Conservation (phyloP, 192 early-diverging fungal species). For the Glomus cerebriforme region DNA sequence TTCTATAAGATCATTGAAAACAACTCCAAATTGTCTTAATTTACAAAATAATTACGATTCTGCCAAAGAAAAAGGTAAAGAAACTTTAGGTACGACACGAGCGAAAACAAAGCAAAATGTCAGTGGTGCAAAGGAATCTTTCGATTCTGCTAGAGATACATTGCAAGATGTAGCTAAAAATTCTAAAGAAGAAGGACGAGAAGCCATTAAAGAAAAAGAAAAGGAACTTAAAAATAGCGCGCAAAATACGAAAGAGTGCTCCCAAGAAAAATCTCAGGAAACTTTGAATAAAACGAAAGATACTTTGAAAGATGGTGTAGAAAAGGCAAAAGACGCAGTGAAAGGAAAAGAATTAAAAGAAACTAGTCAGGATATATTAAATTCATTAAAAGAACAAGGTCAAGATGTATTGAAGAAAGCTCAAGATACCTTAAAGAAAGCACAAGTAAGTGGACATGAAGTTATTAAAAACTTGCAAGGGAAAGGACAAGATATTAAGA, state of each 20-base stretch:
- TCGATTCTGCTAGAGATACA: not conserved
- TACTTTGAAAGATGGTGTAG: not conserved
- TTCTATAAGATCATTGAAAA: not conserved
- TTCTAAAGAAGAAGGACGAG: not conserved
- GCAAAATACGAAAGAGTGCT: not conserved
- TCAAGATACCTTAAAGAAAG: not conserved
- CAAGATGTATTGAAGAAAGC: not conserved
- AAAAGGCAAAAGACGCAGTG: too few species aligned
- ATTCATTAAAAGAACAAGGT: not conserved
- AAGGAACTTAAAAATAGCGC: not conserved
- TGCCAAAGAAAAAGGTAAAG: not conserved
- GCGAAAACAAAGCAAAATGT: not conserved
- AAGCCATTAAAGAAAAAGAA: not conserved
- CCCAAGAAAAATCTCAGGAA: too few species aligned
- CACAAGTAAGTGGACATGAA: not conserved
- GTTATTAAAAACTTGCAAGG: not conserved
- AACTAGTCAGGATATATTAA: not conserved
- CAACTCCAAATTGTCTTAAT: not conserved
- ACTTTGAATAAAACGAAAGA: not conserved
- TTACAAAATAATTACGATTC: not conserved
- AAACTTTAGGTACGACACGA: not conserved
- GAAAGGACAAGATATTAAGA: too few species aligned
- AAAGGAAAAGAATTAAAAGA: too few species aligned
- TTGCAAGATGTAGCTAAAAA: not conserved
- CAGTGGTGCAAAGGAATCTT: not conserved